Evolutionary conservation across 106 monocot species (phyloP), one percentile per base, ranked within the genome.

Genomic region (Gastrodia elata): DNA sequence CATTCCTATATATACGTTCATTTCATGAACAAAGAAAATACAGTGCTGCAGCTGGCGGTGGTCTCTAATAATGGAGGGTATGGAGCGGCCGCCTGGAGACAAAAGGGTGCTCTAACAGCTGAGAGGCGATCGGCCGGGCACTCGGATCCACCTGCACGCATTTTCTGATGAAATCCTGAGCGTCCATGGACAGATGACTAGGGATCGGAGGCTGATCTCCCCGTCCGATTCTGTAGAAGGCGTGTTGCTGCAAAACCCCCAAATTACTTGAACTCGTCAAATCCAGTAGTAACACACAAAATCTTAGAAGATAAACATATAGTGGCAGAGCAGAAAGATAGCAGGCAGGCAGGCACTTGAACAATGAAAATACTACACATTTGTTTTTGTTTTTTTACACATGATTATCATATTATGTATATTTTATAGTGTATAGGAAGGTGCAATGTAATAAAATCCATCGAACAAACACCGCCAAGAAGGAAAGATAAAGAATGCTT

Each of bases 161-260:
- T 68, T 80, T 77, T 25, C 40, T 58, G 48, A 94, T 91, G 71
- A 94, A 94, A 73, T 94, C 87, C 22, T 72, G 80, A 8, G 91
- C 94, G 71, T 94, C 91, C 39, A 15, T 78, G 2, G 94, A 91
- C 67, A 94, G 67, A 30, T 71, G 34, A 37, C 35, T 61, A 2
- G 94, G 94, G 16, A 94, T 85, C 9, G 71, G 71, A 59, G 94
- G 94, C 67, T 69, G 78, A 27, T 87, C 81, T 8, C 94, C 94
- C 6, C 44, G 55, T 26, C 91, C 94, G 35, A 94, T 87, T 68
- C 55, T 79, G 68, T 76, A 91, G 8, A 94, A 73, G 38, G 88
- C 94, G 40, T 82, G 77, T 73, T 70, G 55, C 89, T 89, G 85
- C 42, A 56, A 71, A 65, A n/a, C 11, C 40, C 24, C 3, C 25